Evolutionary conservation across 2,329 filamentous ascomycete genomes (phyloP).

Genomic region (Berkeleyomyces basicola): DNA sequence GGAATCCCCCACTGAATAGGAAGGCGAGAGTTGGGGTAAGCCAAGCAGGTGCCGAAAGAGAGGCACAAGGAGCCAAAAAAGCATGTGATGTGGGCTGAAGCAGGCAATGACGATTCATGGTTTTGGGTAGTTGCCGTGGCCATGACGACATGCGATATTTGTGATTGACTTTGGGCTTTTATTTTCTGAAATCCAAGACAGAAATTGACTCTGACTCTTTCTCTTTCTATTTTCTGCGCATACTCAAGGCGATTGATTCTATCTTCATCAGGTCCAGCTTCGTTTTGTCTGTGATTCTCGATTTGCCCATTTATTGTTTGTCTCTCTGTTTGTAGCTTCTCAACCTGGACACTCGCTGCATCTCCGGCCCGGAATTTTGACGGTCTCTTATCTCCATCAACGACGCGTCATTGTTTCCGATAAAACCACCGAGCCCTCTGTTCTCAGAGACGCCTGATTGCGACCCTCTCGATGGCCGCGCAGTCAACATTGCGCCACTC

Average conservation of each 20-base stretch:
- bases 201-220: neutral
- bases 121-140: neutral
- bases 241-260: neutral
- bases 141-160: neutral
- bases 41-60: neutral
- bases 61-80: neutral
- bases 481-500: slow-evolving; percentile 67
- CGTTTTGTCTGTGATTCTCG: neutral
- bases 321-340: neutral
- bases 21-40: neutral
- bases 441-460: too few relatives aligned
- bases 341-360: neutral
- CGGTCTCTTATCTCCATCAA: neutral
- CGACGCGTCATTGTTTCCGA: neutral
- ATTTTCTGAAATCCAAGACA: neutral
- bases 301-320: neutral
- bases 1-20: neutral
- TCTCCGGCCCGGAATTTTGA: neutral
- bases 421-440: neutral
- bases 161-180: neutral
- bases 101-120: neutral
- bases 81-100: neutral
- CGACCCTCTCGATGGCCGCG: slow-evolving; percentile 46
- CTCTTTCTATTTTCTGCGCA: neutral
- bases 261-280: neutral